These are phyloP conservation scores for Termitomyces sp. DNA, from an alignment of 768 basidiomycete genomes.

Conservation along the genomic window DNA sequence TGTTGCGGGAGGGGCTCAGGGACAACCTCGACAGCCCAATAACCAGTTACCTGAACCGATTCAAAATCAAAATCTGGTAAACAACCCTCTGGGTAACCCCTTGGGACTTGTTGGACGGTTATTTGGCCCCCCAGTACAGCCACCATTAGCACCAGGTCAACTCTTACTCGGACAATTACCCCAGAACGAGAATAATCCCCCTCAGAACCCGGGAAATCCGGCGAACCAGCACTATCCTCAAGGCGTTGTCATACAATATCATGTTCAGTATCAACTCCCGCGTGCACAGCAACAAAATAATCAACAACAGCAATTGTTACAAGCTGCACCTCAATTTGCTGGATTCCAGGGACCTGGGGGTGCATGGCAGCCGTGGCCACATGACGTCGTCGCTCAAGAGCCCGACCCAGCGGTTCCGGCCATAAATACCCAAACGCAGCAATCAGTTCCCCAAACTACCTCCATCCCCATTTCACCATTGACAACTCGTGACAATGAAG, in stretches of 20 bases:
- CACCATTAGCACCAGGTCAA: conserved; percentile 31
- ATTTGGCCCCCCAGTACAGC: conserved; percentile 50
- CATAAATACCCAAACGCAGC: conserved; percentile 1
- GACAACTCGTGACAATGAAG: conserved; percentile 5
- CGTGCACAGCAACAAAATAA: conserved; percentile 29
- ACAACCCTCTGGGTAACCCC: conserved; percentile 45
- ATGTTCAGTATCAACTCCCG: conserved; percentile 54
- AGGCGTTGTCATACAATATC: conserved; percentile 59
- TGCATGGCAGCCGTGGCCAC: conserved; percentile 63
- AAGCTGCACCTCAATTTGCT: conserved; percentile 49
- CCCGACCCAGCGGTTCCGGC: not conserved
- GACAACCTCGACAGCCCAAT: conserved; percentile 27
- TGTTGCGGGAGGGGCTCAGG: conserved; percentile 17
- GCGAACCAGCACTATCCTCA: conserved; percentile 34
- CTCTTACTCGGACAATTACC: conserved; percentile 26
- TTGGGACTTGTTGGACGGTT: conserved; percentile 55
- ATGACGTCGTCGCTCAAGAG: conserved; percentile 4
- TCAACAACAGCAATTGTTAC: conserved; percentile 30
- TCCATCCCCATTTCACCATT: not conserved
- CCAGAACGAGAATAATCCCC: conserved; percentile 19
- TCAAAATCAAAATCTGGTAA: conserved; percentile 34
- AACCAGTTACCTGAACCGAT: conserved; percentile 23
- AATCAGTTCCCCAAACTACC: not conserved
- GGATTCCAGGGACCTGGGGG: conserved; percentile 66
- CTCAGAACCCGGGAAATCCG: conserved; percentile 28